Conservation (phyloP, 768 basidiomycete species). For the Rhizopogon vinicolor region DNA sequence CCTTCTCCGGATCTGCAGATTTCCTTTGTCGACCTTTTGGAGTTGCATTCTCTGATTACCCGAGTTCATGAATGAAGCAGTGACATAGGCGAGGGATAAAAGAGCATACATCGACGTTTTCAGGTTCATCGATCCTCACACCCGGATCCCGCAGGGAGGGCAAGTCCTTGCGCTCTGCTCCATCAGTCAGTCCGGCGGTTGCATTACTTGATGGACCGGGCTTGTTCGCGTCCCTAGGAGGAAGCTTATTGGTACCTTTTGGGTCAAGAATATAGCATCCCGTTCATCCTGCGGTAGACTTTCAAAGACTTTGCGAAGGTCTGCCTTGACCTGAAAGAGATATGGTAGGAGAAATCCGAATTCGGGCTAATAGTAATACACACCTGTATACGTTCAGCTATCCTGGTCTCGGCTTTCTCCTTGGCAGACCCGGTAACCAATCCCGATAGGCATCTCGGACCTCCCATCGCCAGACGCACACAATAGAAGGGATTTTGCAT, state of each 20-base stretch:
- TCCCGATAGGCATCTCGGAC: constrained; percentile 52
- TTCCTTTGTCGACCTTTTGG: constrained; percentile 45
- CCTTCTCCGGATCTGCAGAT: constrained; percentile 50
- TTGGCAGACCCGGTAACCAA: constrained; percentile 62
- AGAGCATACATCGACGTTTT: constrained; percentile 35
- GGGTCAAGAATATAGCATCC: constrained; percentile 54
- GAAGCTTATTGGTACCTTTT: constrained; percentile 34
- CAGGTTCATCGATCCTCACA: constrained; percentile 19
- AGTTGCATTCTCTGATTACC: constrained; percentile 13
- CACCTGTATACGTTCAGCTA: constrained; percentile 64
- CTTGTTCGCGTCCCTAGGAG: constrained; percentile 29
- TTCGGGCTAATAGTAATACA: constrained; percentile 16
- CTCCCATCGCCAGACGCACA: constrained; percentile 87
- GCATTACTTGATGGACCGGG: constrained; percentile 2
- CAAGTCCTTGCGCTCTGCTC: constrained; percentile 23
- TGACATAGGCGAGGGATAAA: not conserved
- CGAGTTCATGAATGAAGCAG: constrained; percentile 5
- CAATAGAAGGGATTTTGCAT: constrained; percentile 52
- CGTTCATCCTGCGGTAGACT: constrained; percentile 51
- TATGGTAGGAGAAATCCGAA: not conserved
- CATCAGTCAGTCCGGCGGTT: not conserved
- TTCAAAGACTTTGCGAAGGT: constrained; percentile 46
- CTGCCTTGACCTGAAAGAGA: constrained; percentile 49
- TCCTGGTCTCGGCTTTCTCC: constrained; percentile 59
- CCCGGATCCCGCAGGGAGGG: constrained; percentile 22